Conservation (phyloP, 768 basidiomycete species). For the Mrakia frigida region DNA sequence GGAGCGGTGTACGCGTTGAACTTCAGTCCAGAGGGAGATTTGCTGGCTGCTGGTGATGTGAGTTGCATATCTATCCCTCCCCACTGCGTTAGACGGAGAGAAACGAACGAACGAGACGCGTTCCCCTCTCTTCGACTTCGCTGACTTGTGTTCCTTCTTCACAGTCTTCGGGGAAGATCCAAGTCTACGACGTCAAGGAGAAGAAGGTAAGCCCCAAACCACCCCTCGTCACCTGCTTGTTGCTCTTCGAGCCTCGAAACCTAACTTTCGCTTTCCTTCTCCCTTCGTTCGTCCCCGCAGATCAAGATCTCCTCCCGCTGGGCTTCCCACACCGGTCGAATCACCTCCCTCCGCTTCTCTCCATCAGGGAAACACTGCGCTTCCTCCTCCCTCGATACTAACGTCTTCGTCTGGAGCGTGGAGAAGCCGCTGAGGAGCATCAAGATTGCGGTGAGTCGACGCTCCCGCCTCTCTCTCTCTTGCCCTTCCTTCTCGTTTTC, state of each 20-base stretch:
- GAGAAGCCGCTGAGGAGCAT: slow-evolving; percentile 62
- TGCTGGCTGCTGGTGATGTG: slow-evolving; percentile 82
- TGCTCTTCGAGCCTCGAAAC: too few relatives aligned
- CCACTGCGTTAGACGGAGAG: not conserved
- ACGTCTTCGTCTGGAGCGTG: slow-evolving; percentile 82
- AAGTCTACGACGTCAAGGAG: slow-evolving; percentile 66
- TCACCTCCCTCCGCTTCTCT: slow-evolving; percentile 73
- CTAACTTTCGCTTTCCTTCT: not conserved
- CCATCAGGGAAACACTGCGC: slow-evolving; percentile 68
- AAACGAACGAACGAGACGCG: not conserved
- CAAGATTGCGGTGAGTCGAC: slow-evolving; percentile 54
- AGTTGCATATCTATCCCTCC: slow-evolving; percentile 42
- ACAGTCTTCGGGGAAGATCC: slow-evolving; percentile 74
- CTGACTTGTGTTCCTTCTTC: not conserved
- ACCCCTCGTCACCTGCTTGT: too few relatives aligned
- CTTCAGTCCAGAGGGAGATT: slow-evolving; percentile 69
- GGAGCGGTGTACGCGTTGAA: slow-evolving; percentile 67
- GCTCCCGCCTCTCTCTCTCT: not conserved
- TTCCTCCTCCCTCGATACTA: slow-evolving; percentile 87
- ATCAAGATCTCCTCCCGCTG: slow-evolving; percentile 63
- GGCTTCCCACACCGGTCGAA: slow-evolving; percentile 77
- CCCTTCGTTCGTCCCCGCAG: slow-evolving; percentile 44
- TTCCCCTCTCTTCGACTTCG: not conserved
- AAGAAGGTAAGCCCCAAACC: too few relatives aligned
- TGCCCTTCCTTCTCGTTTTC: not conserved